These are phyloP conservation scores for Trypanosoma scelopori DNA, from an alignment of 208 protist species.

Conservation along the genomic window DNA sequence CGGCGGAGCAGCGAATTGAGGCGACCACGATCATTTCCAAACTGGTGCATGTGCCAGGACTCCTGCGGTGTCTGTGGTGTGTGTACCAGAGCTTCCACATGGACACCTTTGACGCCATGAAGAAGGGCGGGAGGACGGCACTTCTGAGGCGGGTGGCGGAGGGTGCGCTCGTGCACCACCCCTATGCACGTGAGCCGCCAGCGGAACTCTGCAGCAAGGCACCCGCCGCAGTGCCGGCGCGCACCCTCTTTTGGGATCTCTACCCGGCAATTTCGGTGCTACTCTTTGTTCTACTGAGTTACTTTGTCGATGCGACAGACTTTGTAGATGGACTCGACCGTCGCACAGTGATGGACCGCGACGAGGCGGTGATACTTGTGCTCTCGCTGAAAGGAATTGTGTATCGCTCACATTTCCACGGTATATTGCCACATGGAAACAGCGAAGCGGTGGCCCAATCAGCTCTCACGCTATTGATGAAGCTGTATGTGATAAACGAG, in stretches of 20 bases:
- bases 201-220: slow-evolving; percentile 8
- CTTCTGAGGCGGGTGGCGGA: slow-evolving; percentile 5
- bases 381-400: slow-evolving; percentile 78
- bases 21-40: slow-evolving; percentile 60
- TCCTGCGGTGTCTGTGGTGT: slow-evolving; percentile 68
- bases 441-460: slow-evolving; percentile 72
- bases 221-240: background rate
- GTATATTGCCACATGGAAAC: slow-evolving; percentile 63
- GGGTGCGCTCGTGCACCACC: slow-evolving; percentile 11
- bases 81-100: slow-evolving; percentile 53
- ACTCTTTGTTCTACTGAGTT: slow-evolving; percentile 72
- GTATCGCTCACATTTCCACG: slow-evolving; percentile 65
- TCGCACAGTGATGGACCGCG: slow-evolving; percentile 34
- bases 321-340: slow-evolving; percentile 58
- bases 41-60: slow-evolving; percentile 45
- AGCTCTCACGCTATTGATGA: slow-evolving; percentile 55
- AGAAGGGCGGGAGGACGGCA: background rate
- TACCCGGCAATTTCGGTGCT: slow-evolving; percentile 71
- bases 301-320: slow-evolving; percentile 74
- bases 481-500: slow-evolving; percentile 75
- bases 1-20: slow-evolving; percentile 41
- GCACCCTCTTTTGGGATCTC: slow-evolving; percentile 58
- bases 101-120: slow-evolving; percentile 4
- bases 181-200: slow-evolving; percentile 1
- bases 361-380: slow-evolving; percentile 58